Percentiles rank a stretch among this genome's conserved stretches.
Conservation (phyloP, 2,329 filamentous ascomycete genomes). For the Ambrosiella beaveri region DNA sequence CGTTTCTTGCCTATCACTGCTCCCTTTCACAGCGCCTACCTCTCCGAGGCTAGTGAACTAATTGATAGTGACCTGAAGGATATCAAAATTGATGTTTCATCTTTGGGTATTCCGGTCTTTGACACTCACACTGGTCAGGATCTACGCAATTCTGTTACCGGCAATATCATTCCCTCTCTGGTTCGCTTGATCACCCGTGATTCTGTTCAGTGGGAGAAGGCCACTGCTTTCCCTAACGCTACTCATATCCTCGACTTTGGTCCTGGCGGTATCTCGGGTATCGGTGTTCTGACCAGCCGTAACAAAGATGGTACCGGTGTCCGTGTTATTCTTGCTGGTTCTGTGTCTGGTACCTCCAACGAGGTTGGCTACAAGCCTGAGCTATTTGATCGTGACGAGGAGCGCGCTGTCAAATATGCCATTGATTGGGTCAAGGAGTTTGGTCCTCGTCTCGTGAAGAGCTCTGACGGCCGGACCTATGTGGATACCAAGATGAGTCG, state of each 20-base stretch:
- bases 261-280: constrained; percentile 87
- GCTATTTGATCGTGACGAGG: constrained; percentile 88
- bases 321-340: constrained; percentile 82
- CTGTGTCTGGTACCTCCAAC: constrained; percentile 74
- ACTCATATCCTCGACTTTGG: constrained; percentile 96
- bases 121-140: constrained; percentile 83
- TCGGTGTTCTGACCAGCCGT: constrained; percentile 89
- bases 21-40: constrained; percentile 94
- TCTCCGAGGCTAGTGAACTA: constrained; percentile 61
- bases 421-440: constrained; percentile 97
- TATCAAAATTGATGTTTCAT: constrained; percentile 54
- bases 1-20: constrained; percentile 94
- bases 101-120: constrained; percentile 70
- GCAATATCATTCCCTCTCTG: constrained; percentile 71
- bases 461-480: constrained; percentile 72
- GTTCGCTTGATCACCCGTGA: constrained; percentile 90
- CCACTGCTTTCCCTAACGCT: constrained; percentile 75
- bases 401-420: constrained; percentile 86
- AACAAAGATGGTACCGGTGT: constrained; percentile 99
- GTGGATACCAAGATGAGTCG: constrained; percentile 95
- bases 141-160: constrained; percentile 49
- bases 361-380: constrained; percentile 98
- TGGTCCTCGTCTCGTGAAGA: constrained; percentile 81
- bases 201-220: constrained; percentile 88
- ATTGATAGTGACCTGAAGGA: constrained; percentile 80